Conservation (phyloP, 495 filamentous ascomycete species). For the Lepidopterella palustris region DNA sequence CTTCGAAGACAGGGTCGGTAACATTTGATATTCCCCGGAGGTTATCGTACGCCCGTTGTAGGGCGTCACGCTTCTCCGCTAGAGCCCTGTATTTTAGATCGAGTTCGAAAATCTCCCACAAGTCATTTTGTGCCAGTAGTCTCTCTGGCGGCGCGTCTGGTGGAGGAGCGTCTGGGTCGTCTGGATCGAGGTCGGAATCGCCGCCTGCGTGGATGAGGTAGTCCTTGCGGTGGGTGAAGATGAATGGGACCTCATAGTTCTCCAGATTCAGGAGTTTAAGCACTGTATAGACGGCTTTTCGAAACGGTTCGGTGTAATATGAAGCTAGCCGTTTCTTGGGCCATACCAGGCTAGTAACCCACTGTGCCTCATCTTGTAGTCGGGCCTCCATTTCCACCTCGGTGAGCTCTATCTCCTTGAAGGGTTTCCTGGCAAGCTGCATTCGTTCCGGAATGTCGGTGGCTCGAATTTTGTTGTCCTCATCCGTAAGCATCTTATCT, state of each 20-base stretch:
- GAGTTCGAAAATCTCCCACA: slow-evolving; percentile 90
- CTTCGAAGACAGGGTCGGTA: slow-evolving; percentile 63
- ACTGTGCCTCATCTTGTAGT: slow-evolving; percentile 78
- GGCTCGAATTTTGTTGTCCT: slow-evolving; percentile 81
- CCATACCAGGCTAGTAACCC: slow-evolving; percentile 84
- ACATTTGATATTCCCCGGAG: slow-evolving; percentile 52
- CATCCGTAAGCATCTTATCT: slow-evolving; percentile 91
- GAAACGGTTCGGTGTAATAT: slow-evolving; percentile 73
- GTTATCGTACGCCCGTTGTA: slow-evolving; percentile 70
- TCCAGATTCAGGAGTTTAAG: slow-evolving; percentile 90
- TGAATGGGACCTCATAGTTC: slow-evolving; percentile 90
- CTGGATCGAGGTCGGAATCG: slow-evolving; percentile 55
- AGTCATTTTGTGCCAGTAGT: slow-evolving; percentile 81
- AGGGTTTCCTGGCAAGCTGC: slow-evolving; percentile 83
- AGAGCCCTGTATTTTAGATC: slow-evolving; percentile 91
- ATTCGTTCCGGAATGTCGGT: slow-evolving; percentile 89
- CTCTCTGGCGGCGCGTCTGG: slow-evolving; percentile 67
- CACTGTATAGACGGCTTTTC: slow-evolving; percentile 82
- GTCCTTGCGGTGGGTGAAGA: slow-evolving; percentile 96
- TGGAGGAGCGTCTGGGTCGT: slow-evolving; percentile 46
- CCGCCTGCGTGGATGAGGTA: slow-evolving; percentile 91
- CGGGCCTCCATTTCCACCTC: slow-evolving; percentile 53
- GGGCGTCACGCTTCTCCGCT: slow-evolving; percentile 76
- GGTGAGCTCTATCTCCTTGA: slow-evolving; percentile 65
- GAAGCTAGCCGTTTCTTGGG: slow-evolving; percentile 68